Percentiles rank a stretch among this genome's conserved stretches.
Evolutionary conservation across 1,139 yeast genomes (phyloP).

Genomic region (Yamadazyma sp.): DNA sequence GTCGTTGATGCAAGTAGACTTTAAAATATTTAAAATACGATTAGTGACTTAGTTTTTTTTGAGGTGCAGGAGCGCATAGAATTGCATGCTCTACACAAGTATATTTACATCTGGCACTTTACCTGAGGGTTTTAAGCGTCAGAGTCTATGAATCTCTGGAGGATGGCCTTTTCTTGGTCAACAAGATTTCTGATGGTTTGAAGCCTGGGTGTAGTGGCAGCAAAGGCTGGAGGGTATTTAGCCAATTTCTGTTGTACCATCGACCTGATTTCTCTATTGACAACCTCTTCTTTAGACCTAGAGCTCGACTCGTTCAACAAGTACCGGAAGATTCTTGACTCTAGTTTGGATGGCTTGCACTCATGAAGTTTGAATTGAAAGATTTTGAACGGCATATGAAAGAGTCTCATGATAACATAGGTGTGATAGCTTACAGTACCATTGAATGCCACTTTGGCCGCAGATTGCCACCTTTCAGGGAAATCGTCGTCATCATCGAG

Average conservation of each 20-base stretch:
- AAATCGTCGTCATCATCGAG: slow-evolving; percentile 14
- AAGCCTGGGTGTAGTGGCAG: slow-evolving; percentile 6
- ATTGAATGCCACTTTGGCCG: slow-evolving; percentile 22
- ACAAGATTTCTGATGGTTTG: slow-evolving; percentile 15
- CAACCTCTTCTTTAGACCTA: slow-evolving; percentile 13
- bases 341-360: slow-evolving; percentile 13
- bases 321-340: slow-evolving; percentile 15
- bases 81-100: too few relatives aligned
- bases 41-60: too few relatives aligned
- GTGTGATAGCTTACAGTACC: slow-evolving; percentile 29
- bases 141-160: slow-evolving; percentile 10
- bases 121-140: too few relatives aligned
- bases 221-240: slow-evolving; percentile 13
- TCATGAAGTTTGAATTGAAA: slow-evolving; percentile 20
- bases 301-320: slow-evolving; percentile 14
- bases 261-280: slow-evolving; percentile 15
- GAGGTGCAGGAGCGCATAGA: too few relatives aligned
- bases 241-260: slow-evolving; percentile 25
- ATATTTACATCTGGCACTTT: too few relatives aligned
- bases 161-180: slow-evolving; percentile 19
- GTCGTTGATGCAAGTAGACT: too few relatives aligned
- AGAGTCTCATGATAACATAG: slow-evolving; percentile 24
- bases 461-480: slow-evolving; percentile 31
- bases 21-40: too few relatives aligned
- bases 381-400: slow-evolving; percentile 25